Percentiles rank a stretch among this genome's conserved stretches.
Evolutionary conservation across 2,329 filamentous ascomycete genomes (phyloP).

Genomic region (Xylaria sp.): DNA sequence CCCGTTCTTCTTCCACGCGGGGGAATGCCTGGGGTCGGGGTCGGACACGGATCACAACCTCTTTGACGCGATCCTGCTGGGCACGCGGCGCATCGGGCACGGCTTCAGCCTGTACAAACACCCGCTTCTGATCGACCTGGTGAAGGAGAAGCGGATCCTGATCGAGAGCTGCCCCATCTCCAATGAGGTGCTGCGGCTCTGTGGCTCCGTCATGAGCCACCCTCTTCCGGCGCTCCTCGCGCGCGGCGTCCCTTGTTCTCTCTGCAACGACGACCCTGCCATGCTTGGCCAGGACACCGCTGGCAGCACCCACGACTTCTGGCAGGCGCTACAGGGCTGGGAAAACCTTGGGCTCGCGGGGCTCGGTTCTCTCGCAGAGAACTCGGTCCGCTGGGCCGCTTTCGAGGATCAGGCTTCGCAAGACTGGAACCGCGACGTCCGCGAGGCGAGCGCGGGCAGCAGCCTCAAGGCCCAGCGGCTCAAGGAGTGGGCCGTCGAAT

Average conservation of each 20-base stretch:
- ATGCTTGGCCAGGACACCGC: slow-evolving; percentile 83
- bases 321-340: slow-evolving; percentile 90
- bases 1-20: slow-evolving; percentile 95
- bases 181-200: slow-evolving; percentile 84
- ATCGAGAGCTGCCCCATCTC: slow-evolving; percentile 90
- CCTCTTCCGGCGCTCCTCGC: slow-evolving; percentile 84
- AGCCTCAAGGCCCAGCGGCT: slow-evolving; percentile 74
- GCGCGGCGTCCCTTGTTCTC: slow-evolving; percentile 79
- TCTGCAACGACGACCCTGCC: slow-evolving; percentile 91
- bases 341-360: slow-evolving; percentile 89
- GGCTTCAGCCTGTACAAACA: slow-evolving; percentile 90
- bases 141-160: slow-evolving; percentile 86
- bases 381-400: slow-evolving; percentile 86
- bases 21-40: slow-evolving; percentile 83
- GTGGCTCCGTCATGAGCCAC: slow-evolving; percentile 76
- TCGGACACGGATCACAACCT: slow-evolving; percentile 79
- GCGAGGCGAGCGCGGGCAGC: slow-evolving; percentile 72
- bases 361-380: slow-evolving; percentile 85
- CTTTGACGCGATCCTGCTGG: slow-evolving; percentile 85
- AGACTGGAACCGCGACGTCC: slow-evolving; percentile 75
- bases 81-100: slow-evolving; percentile 87
- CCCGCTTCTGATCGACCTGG: slow-evolving; percentile 84
- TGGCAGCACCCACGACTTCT: slow-evolving; percentile 91
- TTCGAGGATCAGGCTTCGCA: slow-evolving; percentile 78
- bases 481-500: slow-evolving; percentile 78